phyloP scores from a whole-genome alignment of 306 rosid species.

The Glycine tomentella region DNA sequence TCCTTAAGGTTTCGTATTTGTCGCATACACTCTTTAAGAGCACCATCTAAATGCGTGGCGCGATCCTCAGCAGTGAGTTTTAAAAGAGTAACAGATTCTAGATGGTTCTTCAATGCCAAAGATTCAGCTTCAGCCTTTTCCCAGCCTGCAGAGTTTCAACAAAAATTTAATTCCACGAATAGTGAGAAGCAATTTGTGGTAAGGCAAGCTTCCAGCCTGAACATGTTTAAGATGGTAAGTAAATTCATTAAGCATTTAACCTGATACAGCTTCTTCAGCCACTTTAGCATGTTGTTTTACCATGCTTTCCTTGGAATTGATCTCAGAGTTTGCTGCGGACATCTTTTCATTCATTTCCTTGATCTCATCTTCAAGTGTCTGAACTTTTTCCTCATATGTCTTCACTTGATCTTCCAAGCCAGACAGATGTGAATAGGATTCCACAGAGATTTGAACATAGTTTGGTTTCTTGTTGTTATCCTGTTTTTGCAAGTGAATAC shows the following conservation, averaged over 20 bases:
- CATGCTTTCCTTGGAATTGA: slow-evolving; percentile 77
- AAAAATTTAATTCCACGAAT: slow-evolving; percentile 3
- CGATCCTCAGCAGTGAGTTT: slow-evolving; percentile 95
- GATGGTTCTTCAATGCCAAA: slow-evolving; percentile 83
- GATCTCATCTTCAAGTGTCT: slow-evolving; percentile 72
- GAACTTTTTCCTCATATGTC: slow-evolving; percentile 73
- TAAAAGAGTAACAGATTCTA: slow-evolving; percentile 83
- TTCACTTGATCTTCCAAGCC: slow-evolving; percentile 91
- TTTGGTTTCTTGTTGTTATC: slow-evolving; percentile 80
- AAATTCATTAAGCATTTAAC: slow-evolving; percentile 51
- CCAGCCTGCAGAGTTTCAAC: slow-evolving; percentile 73
- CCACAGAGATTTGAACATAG: slow-evolving; percentile 88
- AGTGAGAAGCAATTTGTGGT: slow-evolving; percentile 11
- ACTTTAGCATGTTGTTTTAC: slow-evolving; percentile 98
- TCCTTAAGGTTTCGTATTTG: slow-evolving; percentile 94
- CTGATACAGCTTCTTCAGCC: slow-evolving; percentile 98
- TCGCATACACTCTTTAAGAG: slow-evolving; percentile 98
- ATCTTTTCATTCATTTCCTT: slow-evolving; percentile 79
- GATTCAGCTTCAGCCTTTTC: slow-evolving; percentile 99
- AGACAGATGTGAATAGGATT: slow-evolving; percentile 79
- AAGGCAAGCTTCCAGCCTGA: slow-evolving; percentile 16
- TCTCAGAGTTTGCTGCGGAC: slow-evolving; percentile 78
- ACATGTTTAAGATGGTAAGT: slow-evolving; percentile 5
- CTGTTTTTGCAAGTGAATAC: slow-evolving; percentile 52
- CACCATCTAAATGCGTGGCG: slow-evolving; percentile 93